Conservation (phyloP, 2,329 filamentous ascomycete species). For the Exophiala mesophila region DNA sequence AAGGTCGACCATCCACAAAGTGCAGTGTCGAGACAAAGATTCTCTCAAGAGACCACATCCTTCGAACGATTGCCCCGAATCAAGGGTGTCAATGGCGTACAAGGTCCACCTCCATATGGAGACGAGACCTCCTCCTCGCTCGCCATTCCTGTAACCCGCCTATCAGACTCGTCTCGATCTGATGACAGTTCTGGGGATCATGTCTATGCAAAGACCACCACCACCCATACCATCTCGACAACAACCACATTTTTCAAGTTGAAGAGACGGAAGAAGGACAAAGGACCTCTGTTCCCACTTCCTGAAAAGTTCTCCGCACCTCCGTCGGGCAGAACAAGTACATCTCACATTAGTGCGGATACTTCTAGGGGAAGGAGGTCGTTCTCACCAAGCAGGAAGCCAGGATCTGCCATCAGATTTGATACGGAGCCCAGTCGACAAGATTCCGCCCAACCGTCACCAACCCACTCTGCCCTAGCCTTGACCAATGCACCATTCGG, state of each 20-base stretch:
- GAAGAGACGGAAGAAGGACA: slow-evolving; percentile 64
- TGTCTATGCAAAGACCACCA: slow-evolving; percentile 56
- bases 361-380: slow-evolving; percentile 35
- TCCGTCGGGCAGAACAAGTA: slow-evolving; percentile 36
- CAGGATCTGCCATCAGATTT: slow-evolving; percentile 23
- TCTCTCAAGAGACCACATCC: slow-evolving; percentile 11
- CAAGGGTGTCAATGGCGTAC: slow-evolving; percentile 37
- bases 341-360: slow-evolving; percentile 36
- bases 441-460: slow-evolving; percentile 41
- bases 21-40: no score
- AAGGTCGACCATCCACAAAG: no score
- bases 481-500: slow-evolving; percentile 45
- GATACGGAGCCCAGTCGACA: slow-evolving; percentile 13
- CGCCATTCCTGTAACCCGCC: slow-evolving; percentile 58
- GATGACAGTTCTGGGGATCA: slow-evolving; percentile 74
- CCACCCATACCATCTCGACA: slow-evolving; percentile 60
- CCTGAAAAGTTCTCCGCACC: slow-evolving; percentile 62
- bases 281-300: slow-evolving; percentile 79
- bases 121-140: slow-evolving; percentile 59
- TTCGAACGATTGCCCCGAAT: slow-evolving; percentile 17
- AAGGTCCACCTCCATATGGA: slow-evolving; percentile 54
- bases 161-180: slow-evolving; percentile 85
- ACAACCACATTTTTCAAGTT: slow-evolving; percentile 76
- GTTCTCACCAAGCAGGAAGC: slow-evolving; percentile 26
- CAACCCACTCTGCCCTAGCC: slow-evolving; percentile 50